Evolutionary conservation across 1,139 yeast species (phyloP).

Genomic region (Hansenula lynferdii): DNA sequence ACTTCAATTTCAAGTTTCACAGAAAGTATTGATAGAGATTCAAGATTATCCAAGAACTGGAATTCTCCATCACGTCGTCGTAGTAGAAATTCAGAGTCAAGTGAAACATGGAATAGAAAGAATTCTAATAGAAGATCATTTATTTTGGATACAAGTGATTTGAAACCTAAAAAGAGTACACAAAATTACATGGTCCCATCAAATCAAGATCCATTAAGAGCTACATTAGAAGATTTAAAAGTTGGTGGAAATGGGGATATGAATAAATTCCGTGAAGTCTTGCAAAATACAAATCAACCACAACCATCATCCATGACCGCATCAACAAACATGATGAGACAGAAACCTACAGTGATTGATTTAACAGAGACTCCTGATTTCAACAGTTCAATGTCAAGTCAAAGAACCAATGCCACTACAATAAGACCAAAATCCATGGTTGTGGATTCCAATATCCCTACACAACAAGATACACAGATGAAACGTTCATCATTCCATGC

Average conservation of each 20-base stretch:
- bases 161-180: conserved; percentile 1
- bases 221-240: conserved; percentile 61
- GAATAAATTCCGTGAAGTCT: conserved; percentile 18
- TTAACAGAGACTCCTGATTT: conserved; percentile 14
- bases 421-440: conserved; percentile 43
- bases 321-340: not conserved
- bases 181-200: conserved; percentile 9
- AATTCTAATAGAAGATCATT: conserved; percentile 18
- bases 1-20: conserved; percentile 36
- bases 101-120: conserved; percentile 7
- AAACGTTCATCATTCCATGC: conserved; percentile 25
- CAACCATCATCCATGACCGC: conserved; percentile 1
- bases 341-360: conserved; percentile 2
- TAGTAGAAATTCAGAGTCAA: conserved; percentile 19
- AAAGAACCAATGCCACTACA: conserved; percentile 17
- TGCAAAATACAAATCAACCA: conserved; percentile 7
- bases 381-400: conserved; percentile 26
- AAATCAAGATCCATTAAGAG: conserved; percentile 44
- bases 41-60: conserved; percentile 39
- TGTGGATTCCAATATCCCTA: conserved; percentile 9
- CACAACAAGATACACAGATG: conserved; percentile 18
- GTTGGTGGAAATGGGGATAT: conserved; percentile 61
- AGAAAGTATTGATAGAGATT: conserved; percentile 21
- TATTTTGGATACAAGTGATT: conserved; percentile 11
- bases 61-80: conserved; percentile 41